A percentile compares a stretch with the other conserved stretches of the same genome.
Conservation (phyloP, 805 yeast species). For the Torulaspora maleeae region DNA sequence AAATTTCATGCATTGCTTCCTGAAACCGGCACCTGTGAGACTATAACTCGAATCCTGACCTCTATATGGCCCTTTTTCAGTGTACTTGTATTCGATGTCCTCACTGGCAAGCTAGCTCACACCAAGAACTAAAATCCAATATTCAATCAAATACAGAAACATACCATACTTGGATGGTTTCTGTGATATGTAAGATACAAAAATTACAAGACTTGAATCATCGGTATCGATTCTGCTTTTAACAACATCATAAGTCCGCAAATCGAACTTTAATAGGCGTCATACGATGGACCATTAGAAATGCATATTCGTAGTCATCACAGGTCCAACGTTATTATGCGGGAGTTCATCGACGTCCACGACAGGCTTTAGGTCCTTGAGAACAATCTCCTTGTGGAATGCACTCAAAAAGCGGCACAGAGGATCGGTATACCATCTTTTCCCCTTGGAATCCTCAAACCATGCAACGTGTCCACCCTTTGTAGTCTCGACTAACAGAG, state of each 20-base stretch:
- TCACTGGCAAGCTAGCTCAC: background rate
- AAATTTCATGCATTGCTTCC: conserved; percentile 58
- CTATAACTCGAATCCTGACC: background rate
- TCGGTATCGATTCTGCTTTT: background rate
- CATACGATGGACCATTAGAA: background rate
- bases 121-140: background rate
- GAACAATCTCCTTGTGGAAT: conserved; percentile 33
- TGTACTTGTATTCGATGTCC: background rate
- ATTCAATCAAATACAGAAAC: background rate
- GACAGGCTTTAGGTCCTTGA: conserved; percentile 19
- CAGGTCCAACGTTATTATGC: conserved; percentile 12
- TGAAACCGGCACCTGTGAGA: too few relatives aligned
- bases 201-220: background rate
- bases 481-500: conserved; percentile 52
- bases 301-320: conserved; percentile 17
- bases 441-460: conserved; percentile 50
- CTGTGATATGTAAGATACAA: background rate
- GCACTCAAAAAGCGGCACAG: conserved; percentile 41
- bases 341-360: conserved; percentile 14
- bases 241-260: too few relatives aligned
- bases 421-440: conserved; percentile 63
- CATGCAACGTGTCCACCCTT: conserved; percentile 85
- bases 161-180: background rate
- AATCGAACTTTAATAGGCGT: too few relatives aligned
- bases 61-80: background rate